These are phyloP conservation scores for Fusarium cyanostomum DNA, from an alignment of 2,329 filamentous ascomycete genomes.

Conservation along the genomic window DNA sequence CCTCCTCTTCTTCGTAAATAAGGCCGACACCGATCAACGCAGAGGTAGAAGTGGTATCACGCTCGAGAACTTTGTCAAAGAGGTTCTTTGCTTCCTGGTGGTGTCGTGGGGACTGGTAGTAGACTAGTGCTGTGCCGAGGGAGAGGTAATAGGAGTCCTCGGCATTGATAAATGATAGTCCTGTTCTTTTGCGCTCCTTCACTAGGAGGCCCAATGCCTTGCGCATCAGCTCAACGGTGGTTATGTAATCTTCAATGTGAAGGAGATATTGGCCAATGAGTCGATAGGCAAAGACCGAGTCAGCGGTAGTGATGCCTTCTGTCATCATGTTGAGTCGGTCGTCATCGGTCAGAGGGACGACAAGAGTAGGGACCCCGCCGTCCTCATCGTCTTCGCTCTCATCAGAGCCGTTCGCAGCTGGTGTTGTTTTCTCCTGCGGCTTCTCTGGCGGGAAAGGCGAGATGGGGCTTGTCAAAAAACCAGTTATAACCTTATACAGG, in stretches of 20 bases:
- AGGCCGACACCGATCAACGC: conserved; percentile 90
- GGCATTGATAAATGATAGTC: conserved; percentile 74
- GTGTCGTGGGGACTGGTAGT: conserved; percentile 88
- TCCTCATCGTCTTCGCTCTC: conserved; percentile 70
- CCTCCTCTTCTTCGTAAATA: conserved; percentile 92
- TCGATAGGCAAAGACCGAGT: conserved; percentile 84
- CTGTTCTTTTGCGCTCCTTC: conserved; percentile 71
- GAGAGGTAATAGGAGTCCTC: conserved; percentile 78
- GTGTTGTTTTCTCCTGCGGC: conserved; percentile 34
- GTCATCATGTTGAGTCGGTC: conserved; percentile 85
- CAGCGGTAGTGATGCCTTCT: conserved; percentile 71
- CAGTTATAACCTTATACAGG: conserved; percentile 81
- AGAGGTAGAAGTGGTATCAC: conserved; percentile 78
- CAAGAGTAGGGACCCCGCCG: conserved; percentile 61
- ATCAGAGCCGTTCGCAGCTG: conserved; percentile 53
- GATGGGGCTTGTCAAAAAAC: conserved; percentile 82
- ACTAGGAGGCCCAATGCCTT: conserved; percentile 72
- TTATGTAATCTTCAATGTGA: conserved; percentile 85
- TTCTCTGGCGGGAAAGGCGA: conserved; percentile 76
- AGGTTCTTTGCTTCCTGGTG: conserved; percentile 88
- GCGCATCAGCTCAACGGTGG: conserved; percentile 79
- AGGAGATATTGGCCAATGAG: conserved; percentile 86
- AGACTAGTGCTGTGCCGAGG: conserved; percentile 87
- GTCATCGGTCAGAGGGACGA: conserved; percentile 73
- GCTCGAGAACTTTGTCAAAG: conserved; percentile 82